Percentiles rank a stretch among this genome's conserved stretches.
phyloP scores from a whole-genome alignment of 768 basidiomycete genomes.

The Calocybe gangraenosa region DNA sequence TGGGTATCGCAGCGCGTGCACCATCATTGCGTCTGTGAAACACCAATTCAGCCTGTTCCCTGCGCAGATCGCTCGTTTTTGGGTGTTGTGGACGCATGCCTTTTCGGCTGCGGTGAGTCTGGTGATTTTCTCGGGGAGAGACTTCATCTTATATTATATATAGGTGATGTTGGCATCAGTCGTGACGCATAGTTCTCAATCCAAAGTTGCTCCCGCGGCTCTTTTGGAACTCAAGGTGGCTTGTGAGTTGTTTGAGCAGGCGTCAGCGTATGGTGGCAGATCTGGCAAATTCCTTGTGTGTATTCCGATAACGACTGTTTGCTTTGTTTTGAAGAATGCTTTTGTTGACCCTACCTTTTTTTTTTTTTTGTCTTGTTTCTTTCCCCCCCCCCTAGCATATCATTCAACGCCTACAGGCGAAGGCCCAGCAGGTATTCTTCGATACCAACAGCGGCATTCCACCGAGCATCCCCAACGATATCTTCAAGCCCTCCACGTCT shows the following conservation, averaged over 20 bases:
- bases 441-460: slow-evolving; percentile 45
- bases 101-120: slow-evolving; percentile 57
- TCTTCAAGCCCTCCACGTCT: slow-evolving; percentile 47
- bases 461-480: slow-evolving; percentile 45
- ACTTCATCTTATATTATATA: background rate
- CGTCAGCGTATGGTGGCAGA: slow-evolving; percentile 59
- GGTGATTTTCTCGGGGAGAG: background rate
- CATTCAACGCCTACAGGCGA: slow-evolving; percentile 52
- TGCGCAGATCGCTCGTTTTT: slow-evolving; percentile 57
- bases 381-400: slow-evolving; percentile 57
- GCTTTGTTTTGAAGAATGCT: no score
- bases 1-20: slow-evolving; percentile 63
- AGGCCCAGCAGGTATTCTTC: slow-evolving; percentile 52
- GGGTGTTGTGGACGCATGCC: slow-evolving; percentile 71
- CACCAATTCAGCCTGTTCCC: slow-evolving; percentile 49
- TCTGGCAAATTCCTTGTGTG: slow-evolving; percentile 67
- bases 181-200: slow-evolving; percentile 63
- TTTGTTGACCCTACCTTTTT: no score
- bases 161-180: slow-evolving; percentile 77
- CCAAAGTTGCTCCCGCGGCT: slow-evolving; percentile 69
- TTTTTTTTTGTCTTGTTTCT: no score
- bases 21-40: slow-evolving; percentile 45
- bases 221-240: slow-evolving; percentile 60
- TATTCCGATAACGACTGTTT: slow-evolving; percentile 6
- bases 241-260: slow-evolving; percentile 60